A percentile compares a stretch with the other conserved stretches of the same genome.
phyloP scores from a whole-genome alignment of 768 basidiomycete genomes.

The Amanita subjunquillea region DNA sequence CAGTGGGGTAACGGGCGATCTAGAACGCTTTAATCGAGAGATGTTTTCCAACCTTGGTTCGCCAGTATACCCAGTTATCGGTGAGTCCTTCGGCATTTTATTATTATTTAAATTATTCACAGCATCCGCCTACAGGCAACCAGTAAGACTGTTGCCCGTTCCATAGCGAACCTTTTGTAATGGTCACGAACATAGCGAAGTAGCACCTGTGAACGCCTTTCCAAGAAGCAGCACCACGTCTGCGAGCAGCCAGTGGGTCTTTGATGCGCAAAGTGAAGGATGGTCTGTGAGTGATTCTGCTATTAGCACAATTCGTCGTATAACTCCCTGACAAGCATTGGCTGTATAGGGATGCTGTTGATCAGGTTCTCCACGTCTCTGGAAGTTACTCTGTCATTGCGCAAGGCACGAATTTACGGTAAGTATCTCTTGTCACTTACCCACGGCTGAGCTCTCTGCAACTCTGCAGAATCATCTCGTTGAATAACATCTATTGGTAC shows the following conservation, averaged over 20 bases:
- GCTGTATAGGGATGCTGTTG: conserved; percentile 32
- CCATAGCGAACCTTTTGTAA: neutral
- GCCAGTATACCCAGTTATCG: conserved; percentile 41
- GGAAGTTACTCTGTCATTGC: conserved; percentile 44
- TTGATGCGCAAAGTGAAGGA: conserved; percentile 36
- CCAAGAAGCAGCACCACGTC: conserved; percentile 33
- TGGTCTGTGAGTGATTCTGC: conserved; percentile 30
- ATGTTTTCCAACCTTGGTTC: conserved; percentile 27
- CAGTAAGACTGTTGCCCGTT: conserved; percentile 25
- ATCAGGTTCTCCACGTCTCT: conserved; percentile 33
- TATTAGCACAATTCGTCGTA: neutral
- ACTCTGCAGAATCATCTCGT: conserved; percentile 38
- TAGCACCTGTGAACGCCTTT: conserved; percentile 48
- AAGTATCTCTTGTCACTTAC: neutral
- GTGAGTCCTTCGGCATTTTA: conserved; percentile 15
- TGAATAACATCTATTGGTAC: conserved; percentile 57
- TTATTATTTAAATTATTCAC: neutral
- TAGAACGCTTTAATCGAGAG: conserved; percentile 36
- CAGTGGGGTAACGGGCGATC: conserved; percentile 34
- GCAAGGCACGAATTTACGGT: conserved; percentile 41
- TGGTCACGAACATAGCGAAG: conserved; percentile 28
- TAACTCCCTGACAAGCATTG: conserved; percentile 24
- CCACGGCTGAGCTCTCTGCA: neutral
- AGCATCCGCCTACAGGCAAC: conserved; percentile 25
- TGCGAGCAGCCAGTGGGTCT: conserved; percentile 43